Conservation (phyloP, 1,139 yeast species). For the Arxiozyma slooffiae region DNA sequence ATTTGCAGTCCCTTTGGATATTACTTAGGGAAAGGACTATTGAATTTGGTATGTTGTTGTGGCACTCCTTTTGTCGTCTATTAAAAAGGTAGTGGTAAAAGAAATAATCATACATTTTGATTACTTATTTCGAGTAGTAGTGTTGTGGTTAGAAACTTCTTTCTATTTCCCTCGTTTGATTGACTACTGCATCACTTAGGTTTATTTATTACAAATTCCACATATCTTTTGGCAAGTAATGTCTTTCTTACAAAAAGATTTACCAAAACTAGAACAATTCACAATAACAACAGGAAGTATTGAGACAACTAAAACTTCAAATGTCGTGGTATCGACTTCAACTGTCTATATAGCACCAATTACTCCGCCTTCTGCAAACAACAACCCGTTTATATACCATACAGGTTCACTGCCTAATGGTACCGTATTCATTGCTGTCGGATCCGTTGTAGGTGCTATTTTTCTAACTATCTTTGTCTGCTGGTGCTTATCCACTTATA, state of each 20-base stretch:
- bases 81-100: too few relatives aligned
- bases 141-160: too few relatives aligned
- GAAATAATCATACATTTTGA: too few relatives aligned
- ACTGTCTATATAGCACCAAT: conserved; percentile 36
- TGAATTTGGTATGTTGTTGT: too few relatives aligned
- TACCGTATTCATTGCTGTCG: conserved; percentile 73
- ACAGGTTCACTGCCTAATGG: conserved; percentile 50
- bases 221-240: too few relatives aligned
- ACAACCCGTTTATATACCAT: conserved; percentile 52
- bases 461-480: conserved; percentile 25
- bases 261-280: conserved; percentile 1
- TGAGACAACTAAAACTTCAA: background rate
- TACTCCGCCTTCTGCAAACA: conserved; percentile 49
- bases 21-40: too few relatives aligned
- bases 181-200: too few relatives aligned
- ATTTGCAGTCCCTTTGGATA: background rate
- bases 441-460: conserved; percentile 47
- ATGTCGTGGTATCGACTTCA: background rate
- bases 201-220: too few relatives aligned
- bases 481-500: conserved; percentile 18
- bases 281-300: conserved; percentile 13
- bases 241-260: background rate
- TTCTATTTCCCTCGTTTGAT: too few relatives aligned
- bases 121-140: too few relatives aligned
- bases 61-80: too few relatives aligned